A percentile compares a stretch with the other conserved stretches of the same genome.
These are phyloP conservation scores for Effrenium voratum DNA, from an alignment of 73 alveolate genomes.

Conservation along the genomic window DNA sequence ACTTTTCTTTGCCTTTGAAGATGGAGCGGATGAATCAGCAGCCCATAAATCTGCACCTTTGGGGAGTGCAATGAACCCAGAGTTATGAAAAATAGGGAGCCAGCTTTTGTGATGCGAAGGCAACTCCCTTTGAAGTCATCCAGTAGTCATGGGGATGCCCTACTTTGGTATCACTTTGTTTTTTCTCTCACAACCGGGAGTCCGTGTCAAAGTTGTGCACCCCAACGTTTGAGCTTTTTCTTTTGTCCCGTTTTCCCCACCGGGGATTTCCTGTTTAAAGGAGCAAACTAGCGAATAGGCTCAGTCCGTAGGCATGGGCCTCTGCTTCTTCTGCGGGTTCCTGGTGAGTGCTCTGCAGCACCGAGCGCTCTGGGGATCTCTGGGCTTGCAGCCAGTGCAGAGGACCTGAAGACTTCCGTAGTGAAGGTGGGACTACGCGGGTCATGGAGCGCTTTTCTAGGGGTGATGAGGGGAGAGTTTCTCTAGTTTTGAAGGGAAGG, in stretches of 20 bases:
- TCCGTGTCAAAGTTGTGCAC: no score
- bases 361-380: slow-evolving; percentile 69
- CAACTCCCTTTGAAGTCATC: no score
- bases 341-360: slow-evolving; percentile 46
- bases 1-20: background rate
- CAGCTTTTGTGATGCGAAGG: no score
- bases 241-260: background rate
- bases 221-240: background rate
- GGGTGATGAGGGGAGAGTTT: no score
- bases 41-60: background rate
- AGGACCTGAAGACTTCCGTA: no score
- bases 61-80: background rate
- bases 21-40: background rate
- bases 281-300: no score
- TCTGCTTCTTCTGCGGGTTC: slow-evolving; percentile 70
- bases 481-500: no score
- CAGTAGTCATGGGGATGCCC: background rate
- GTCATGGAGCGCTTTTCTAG: no score
- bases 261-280: no score
- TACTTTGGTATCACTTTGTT: no score
- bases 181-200: background rate
- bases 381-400: slow-evolving; percentile 42
- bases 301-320: slow-evolving; percentile 39
- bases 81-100: background rate
- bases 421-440: no score